These are phyloP conservation scores for Heliamphora exappendiculata DNA, from an alignment of 148 eudicot species.

Conservation along the genomic window DNA sequence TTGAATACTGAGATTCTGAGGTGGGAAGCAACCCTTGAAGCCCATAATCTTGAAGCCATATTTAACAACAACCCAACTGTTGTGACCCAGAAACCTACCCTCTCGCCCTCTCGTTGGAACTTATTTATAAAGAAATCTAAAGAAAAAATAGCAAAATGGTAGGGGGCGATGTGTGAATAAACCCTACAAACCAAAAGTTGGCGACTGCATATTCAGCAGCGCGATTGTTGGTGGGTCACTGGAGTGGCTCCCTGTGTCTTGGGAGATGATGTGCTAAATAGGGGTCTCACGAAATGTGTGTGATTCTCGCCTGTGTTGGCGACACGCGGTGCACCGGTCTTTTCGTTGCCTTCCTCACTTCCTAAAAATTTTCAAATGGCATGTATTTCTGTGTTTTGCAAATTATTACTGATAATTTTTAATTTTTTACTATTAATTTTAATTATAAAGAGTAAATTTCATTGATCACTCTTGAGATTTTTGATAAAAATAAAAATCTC, in stretches of 20 bases:
- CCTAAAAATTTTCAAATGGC: too few relatives aligned
- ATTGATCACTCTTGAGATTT: too few relatives aligned
- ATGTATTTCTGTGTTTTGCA: too few relatives aligned
- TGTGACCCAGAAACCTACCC: not conserved
- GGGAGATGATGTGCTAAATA: not conserved
- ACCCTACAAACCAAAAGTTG: not conserved
- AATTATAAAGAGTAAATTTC: too few relatives aligned
- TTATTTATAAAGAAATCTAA: not conserved
- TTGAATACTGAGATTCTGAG: constrained; percentile 19
- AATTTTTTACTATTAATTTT: too few relatives aligned
- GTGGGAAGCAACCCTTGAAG: constrained; percentile 16
- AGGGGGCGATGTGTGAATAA: not conserved
- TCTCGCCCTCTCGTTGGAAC: not conserved
- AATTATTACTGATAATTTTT: too few relatives aligned
- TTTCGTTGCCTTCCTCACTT: too few relatives aligned
- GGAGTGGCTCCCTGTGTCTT: not conserved
- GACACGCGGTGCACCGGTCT: not conserved
- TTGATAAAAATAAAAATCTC: too few relatives aligned
- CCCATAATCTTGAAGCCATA: constrained; percentile 17
- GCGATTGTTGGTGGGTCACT: not conserved
- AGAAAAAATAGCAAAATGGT: not conserved
- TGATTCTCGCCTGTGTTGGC: not conserved
- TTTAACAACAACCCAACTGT: not conserved
- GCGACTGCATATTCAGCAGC: not conserved
- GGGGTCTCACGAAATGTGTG: not conserved